phyloP scores from a whole-genome alignment of 2,329 filamentous ascomycete genomes.

The Fusarium tupiense region DNA sequence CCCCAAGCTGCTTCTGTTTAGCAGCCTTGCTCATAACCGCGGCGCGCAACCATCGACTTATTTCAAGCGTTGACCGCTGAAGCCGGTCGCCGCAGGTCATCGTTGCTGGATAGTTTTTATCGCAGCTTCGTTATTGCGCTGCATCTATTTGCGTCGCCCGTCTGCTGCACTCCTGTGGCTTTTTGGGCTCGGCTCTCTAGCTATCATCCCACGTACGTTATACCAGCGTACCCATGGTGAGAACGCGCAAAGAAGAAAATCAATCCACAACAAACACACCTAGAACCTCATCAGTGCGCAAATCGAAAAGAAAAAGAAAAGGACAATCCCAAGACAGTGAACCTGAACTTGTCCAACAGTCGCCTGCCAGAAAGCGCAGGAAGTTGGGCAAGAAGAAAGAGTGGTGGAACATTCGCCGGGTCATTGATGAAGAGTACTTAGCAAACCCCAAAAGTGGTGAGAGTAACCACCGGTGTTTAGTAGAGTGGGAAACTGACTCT shows the following conservation, averaged over 20 bases:
- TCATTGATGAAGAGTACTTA: constrained; percentile 47
- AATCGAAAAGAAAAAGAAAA: constrained; percentile 27
- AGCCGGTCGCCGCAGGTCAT: constrained; percentile 40
- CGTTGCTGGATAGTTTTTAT: constrained; percentile 6
- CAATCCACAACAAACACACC: constrained; percentile 33
- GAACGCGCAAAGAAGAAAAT: constrained; percentile 37
- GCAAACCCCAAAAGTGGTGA: constrained; percentile 3
- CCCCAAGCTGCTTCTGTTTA: constrained; percentile 34
- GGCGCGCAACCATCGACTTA: constrained; percentile 46
- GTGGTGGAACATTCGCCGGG: constrained; percentile 50
- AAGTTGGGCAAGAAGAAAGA: constrained; percentile 2
- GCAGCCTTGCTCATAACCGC: constrained; percentile 39
- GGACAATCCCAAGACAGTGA: not conserved
- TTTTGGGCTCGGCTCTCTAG: constrained; percentile 1
- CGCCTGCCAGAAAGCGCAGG: constrained; percentile 14
- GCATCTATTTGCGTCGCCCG: not conserved
- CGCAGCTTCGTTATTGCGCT: constrained; percentile 14
- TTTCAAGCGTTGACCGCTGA: constrained; percentile 46
- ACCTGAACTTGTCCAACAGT: not conserved
- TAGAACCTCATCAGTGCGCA: constrained; percentile 28
- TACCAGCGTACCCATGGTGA: constrained; percentile 47
- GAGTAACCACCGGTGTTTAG: constrained; percentile 47
- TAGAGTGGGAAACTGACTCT: constrained; percentile 51
- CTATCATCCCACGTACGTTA: constrained; percentile 11
- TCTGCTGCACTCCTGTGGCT: constrained; percentile 9